phyloP scores from a whole-genome alignment of 148 eudicot species.

The Camellia sinensis region DNA sequence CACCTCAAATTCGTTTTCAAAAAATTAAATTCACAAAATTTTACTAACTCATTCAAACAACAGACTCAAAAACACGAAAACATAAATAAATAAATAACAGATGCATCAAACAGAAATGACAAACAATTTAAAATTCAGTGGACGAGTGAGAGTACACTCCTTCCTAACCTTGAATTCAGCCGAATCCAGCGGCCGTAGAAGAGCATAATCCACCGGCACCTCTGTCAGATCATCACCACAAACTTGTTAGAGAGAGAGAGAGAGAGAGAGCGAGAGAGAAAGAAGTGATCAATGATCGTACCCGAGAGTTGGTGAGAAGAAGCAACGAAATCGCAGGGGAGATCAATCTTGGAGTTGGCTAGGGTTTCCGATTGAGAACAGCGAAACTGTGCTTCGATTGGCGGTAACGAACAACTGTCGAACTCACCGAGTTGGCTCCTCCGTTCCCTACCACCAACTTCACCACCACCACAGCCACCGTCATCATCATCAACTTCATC shows the following conservation, averaged over 20 bases:
- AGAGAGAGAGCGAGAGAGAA: too few species aligned
- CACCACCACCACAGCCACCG: not conserved
- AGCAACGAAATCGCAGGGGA: not conserved
- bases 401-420: not conserved
- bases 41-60: not conserved
- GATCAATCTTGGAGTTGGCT: slow-evolving; percentile 12
- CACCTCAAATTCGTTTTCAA: not conserved
- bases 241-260: not conserved
- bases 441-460: slow-evolving; percentile 12
- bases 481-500: slow-evolving; percentile 6
- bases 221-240: slow-evolving; percentile 14
- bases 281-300: not conserved
- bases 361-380: slow-evolving; percentile 21
- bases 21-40: not conserved
- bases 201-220: slow-evolving; percentile 25
- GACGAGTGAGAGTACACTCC: not conserved
- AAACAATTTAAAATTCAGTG: not conserved
- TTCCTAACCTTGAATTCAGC: slow-evolving; percentile 17
- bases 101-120: slow-evolving; percentile 9
- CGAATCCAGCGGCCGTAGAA: slow-evolving; percentile 13
- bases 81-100: not conserved
- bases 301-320: slow-evolving; percentile 20
- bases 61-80: not conserved
- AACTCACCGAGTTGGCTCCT: slow-evolving; percentile 13
- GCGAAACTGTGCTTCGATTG: not conserved